Evolutionary conservation across 2,329 filamentous ascomycete species (phyloP).

Genomic region (Pseudocercospora fuligena): DNA sequence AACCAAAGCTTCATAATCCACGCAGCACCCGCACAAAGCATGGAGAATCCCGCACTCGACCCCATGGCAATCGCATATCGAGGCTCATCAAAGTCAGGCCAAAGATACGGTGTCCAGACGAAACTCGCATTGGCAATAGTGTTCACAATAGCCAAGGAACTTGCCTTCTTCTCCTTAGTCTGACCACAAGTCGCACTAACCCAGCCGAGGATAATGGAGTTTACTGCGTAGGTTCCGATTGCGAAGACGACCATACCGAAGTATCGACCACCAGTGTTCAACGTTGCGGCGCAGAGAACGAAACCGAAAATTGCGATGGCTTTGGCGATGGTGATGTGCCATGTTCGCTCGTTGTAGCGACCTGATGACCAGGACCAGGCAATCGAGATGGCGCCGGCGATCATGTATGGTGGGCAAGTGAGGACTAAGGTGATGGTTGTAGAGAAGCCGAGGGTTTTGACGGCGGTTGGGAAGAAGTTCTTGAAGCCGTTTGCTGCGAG

Average conservation of each 20-base stretch:
- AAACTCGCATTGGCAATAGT: constrained; percentile 55
- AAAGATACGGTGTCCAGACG: constrained; percentile 59
- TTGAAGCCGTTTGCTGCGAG: constrained; percentile 59
- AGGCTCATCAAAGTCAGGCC: constrained; percentile 53
- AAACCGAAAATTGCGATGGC: constrained; percentile 45
- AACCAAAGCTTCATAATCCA: constrained; percentile 52
- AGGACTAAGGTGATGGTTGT: constrained; percentile 57
- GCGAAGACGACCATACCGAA: constrained; percentile 36
- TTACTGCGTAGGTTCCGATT: constrained; percentile 51
- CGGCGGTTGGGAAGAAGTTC: constrained; percentile 52
- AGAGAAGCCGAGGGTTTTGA: constrained; percentile 56
- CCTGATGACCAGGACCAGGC: constrained; percentile 43
- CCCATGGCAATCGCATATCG: constrained; percentile 53
- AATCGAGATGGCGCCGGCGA: constrained; percentile 40
- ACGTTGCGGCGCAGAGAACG: constrained; percentile 42
- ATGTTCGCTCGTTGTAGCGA: constrained; percentile 47
- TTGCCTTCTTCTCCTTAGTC: constrained; percentile 57
- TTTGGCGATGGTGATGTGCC: constrained; percentile 47
- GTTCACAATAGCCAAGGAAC: constrained; percentile 56
- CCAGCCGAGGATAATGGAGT: constrained; percentile 56
- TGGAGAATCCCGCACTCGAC: constrained; percentile 50
- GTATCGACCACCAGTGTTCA: constrained; percentile 44
- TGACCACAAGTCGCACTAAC: constrained; percentile 51
- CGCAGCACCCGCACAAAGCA: constrained; percentile 50
- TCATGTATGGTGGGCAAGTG: constrained; percentile 47